A percentile compares a stretch with the other conserved stretches of the same genome.
Conservation (phyloP, 495 filamentous ascomycete species). For the Daldinia caldariorum region DNA sequence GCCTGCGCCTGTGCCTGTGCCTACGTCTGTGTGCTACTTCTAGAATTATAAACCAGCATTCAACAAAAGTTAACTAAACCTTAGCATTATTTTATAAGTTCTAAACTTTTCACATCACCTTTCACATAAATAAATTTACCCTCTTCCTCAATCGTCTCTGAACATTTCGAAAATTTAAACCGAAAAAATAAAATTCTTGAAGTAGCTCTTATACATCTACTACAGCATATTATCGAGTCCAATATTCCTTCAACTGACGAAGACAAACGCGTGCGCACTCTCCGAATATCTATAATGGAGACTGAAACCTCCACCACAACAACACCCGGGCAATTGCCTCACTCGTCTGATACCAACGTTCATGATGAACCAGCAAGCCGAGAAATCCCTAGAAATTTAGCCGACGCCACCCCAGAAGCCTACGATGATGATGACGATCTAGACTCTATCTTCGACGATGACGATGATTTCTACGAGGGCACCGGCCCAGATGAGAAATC, state of each 20-base stretch:
- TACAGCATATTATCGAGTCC: background rate
- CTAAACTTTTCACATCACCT: no score
- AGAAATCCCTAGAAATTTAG: constrained; percentile 37
- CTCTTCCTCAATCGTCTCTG: background rate
- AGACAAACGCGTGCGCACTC: background rate
- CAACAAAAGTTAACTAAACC: background rate
- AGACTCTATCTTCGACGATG: constrained; percentile 66
- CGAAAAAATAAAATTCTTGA: background rate
- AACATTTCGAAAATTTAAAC: background rate
- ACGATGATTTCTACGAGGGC: constrained; percentile 67
- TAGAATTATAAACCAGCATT: no score
- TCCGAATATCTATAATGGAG: constrained; percentile 30
- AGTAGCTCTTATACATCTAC: constrained; percentile 6
- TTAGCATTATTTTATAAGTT: no score
- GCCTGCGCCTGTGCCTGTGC: no score
- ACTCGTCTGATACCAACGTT: constrained; percentile 46
- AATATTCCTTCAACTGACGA: background rate
- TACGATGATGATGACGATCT: constrained; percentile 51
- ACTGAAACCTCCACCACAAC: constrained; percentile 55
- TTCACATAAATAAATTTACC: background rate
- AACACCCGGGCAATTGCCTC: constrained; percentile 46
- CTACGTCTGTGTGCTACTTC: no score
- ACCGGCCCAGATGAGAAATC: constrained; percentile 67
- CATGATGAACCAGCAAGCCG: constrained; percentile 34
- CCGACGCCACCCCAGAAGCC: constrained; percentile 17